Conservation (phyloP, 345 rosid species). For the Trapa bicornis region DNA sequence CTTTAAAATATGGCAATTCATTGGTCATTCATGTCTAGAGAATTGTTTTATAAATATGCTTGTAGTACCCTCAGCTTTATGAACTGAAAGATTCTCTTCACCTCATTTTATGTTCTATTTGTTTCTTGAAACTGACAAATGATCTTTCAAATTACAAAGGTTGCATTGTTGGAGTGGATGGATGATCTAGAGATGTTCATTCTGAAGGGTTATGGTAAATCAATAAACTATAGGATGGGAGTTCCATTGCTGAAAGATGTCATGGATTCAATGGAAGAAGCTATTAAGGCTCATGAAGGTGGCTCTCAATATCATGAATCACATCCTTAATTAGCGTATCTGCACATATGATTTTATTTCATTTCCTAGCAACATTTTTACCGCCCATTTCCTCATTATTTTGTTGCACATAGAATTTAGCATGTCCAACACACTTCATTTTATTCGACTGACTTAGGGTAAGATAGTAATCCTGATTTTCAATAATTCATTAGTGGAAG, state of each 20-base stretch:
- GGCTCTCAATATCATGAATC: conserved; percentile 1
- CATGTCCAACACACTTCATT: neutral
- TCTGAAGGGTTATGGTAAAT: conserved; percentile 75
- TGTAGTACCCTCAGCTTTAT: neutral
- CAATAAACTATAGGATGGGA: conserved; percentile 83
- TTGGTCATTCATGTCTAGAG: neutral
- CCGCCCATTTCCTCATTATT: neutral
- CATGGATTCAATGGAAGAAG: conserved; percentile 79
- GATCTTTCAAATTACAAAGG: conserved; percentile 23
- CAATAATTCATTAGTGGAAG: too few relatives aligned
- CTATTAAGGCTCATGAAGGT: conserved; percentile 74
- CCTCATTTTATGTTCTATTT: neutral
- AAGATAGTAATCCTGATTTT: too few relatives aligned
- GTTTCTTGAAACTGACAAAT: neutral
- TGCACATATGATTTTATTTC: too few relatives aligned
- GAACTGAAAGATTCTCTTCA: neutral
- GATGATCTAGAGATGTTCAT: conserved; percentile 76
- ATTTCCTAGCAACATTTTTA: neutral
- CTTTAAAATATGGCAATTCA: neutral
- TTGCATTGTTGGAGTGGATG: conserved; percentile 89
- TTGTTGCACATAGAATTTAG: neutral
- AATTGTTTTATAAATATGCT: neutral
- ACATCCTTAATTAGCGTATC: neutral
- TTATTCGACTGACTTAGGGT: neutral
- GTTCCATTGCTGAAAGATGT: conserved; percentile 78